Evolutionary conservation across 192 early-diverging fungal species (phyloP), one percentile per base, ranked within the genome.

Genomic region (Paraglomus occultum): DNA sequence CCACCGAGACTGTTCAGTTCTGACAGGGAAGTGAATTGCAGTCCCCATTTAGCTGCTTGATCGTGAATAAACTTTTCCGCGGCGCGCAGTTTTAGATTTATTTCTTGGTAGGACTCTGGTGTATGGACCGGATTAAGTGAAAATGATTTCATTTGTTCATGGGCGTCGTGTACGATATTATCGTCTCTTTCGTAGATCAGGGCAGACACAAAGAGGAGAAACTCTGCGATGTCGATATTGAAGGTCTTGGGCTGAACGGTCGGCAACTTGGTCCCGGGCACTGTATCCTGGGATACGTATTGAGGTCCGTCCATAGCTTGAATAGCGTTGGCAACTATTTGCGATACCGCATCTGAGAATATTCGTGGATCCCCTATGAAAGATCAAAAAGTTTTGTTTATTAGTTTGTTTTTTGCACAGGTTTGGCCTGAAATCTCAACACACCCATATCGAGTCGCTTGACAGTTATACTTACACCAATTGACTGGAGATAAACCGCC

Each of bases 1-100:
- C 82, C 82, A 2, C 82, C 82, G 1, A 84, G 43, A 3, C 74
- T 70, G 15, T 84, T 84, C 17, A 84, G 47, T 55, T 84, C 82
- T 51, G 80, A 74, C 23, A 84, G 49, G 5, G 80, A 81, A 14
- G 57, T 50, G 51, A 84, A 84, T 1, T 74, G 52, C 38, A 84
- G 50, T 3, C 70, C 68, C 42, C 68, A 74, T 0, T 57, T 14
- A 23, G 63, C 31, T 8, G 73, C 73, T 51, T 77, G 72, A 2
- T 15, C 22, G 5, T 74, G 63, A 39, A 84, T 84, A 0, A 48
- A 46, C 6, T 39, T n/a, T 53, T 84, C 82, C 9, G 74, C 75
- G 18, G 73, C 70, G 31, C 63, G 18, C 3, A 84, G 49, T 14
- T 76, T 55, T 42, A 49, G 18, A 8, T 65, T 60, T n/a, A 79